Evolutionary conservation across 2,329 filamentous ascomycete species (phyloP).

Genomic region (Capronia coronata): DNA sequence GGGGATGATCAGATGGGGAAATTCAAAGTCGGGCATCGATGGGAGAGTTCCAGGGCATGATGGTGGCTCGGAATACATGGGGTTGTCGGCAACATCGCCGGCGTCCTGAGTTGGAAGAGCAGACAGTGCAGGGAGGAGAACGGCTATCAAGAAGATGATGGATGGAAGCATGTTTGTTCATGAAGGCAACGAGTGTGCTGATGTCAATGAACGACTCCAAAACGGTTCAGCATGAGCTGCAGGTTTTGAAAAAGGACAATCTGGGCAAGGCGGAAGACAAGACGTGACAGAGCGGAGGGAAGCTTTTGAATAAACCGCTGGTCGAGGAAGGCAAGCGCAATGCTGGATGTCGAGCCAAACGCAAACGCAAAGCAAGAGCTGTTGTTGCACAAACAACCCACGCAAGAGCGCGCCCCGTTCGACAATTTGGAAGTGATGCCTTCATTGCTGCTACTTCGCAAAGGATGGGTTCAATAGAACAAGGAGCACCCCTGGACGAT

Average conservation of each 20-base stretch:
- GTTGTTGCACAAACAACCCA: neutral
- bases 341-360: too few species aligned
- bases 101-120: conserved; percentile 1
- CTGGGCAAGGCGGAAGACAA: neutral
- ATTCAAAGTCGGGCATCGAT: conserved; percentile 42
- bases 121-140: neutral
- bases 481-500: neutral
- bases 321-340: neutral
- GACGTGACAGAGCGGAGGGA: neutral
- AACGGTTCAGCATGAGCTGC: neutral
- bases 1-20: conserved; percentile 57
- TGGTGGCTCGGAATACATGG: conserved; percentile 1
- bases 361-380: neutral
- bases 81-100: neutral
- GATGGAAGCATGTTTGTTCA: conserved; percentile 3
- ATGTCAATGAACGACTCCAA: neutral
- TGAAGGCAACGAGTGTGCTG: neutral
- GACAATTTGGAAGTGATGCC: neutral
- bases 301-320: neutral
- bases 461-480: neutral
- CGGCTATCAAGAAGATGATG: conserved; percentile 1
- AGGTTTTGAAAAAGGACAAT: neutral
- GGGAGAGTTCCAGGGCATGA: conserved; percentile 42
- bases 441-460: neutral
- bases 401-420: neutral